Evolutionary conservation across 495 filamentous ascomycete species (phyloP), one percentile per base, ranked within the genome.

Genomic region (Sabuloglossum arenarium): DNA sequence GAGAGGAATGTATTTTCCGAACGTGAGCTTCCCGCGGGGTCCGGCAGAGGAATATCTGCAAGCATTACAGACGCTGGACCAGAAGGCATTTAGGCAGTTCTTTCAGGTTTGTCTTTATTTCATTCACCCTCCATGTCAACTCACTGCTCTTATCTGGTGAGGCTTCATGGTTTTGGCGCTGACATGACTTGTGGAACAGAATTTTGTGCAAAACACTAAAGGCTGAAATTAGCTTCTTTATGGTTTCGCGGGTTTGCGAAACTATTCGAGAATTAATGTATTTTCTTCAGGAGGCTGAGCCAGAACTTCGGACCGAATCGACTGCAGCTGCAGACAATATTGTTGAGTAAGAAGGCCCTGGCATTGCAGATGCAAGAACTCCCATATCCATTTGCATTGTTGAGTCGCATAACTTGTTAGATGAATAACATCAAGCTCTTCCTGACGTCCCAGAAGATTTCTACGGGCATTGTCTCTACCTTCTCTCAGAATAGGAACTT

Each of bases 1-100:
- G n/a, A 67, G 74, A 37, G 67, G 67, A 30, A 65, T 66, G 16
- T 75, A 80, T 55, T 59, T 81, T 42, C 70, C 68, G 19, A 69
- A 71, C 16, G 75, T 79, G 70, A 75, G 75, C 29, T 74, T 77
- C 68, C 68, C 70, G 25, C 63, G 61, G 3, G 69, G 72, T n/a
- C 68, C 73, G 30, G 72, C 72, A 51, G 71, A 74, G 54, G 75
- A 78, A 61, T 80, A 81, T 63, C 61, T 82, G 57, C 65, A 66
- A 47, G 70, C 71, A 34, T 63, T 82, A 61, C 72, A 68, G 54
- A 71, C 65, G 62, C 61, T 69, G 60, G 75, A 78, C 58, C 54
- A 67, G 60, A 76, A 71, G 67, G 73, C 68, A 21, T 79, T 78
- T 67, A 71, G 72, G 62, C 68, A 70, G 57, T 79, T 76, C 66